phyloP scores from a whole-genome alignment of 805 yeast species.

The Saitoella complicata region DNA sequence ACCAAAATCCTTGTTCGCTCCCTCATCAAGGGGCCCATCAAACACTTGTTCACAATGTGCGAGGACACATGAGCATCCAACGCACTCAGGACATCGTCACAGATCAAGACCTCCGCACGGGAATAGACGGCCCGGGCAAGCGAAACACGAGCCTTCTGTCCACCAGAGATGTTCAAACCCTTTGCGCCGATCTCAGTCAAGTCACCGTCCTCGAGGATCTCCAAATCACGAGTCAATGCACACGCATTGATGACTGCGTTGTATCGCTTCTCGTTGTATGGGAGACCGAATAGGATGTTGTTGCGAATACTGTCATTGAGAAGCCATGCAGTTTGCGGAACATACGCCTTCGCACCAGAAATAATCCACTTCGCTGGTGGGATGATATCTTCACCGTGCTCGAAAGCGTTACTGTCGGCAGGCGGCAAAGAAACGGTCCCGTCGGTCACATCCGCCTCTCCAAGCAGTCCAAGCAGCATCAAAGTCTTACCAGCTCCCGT shows the following conservation, averaged over 20 bases:
- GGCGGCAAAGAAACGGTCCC: conserved; percentile 55
- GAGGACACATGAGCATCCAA: conserved; percentile 78
- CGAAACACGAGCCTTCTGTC: conserved; percentile 76
- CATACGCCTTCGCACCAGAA: conserved; percentile 60
- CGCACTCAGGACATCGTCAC: conserved; percentile 77
- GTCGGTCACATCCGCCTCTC: conserved; percentile 44
- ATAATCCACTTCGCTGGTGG: conserved; percentile 20
- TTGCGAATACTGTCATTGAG: conserved; percentile 61
- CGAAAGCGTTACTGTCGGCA: not conserved
- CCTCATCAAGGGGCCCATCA: conserved; percentile 62
- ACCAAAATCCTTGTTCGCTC: conserved; percentile 68
- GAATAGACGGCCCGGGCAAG: conserved; percentile 74
- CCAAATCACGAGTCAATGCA: conserved; percentile 60
- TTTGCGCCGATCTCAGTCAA: conserved; percentile 77
- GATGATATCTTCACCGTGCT: not conserved
- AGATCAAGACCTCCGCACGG: conserved; percentile 46
- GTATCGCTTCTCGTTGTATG: conserved; percentile 49
- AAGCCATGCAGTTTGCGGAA: conserved; percentile 76
- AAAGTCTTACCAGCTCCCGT: conserved; percentile 84
- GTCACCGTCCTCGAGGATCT: conserved; percentile 64
- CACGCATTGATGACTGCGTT: conserved; percentile 58
- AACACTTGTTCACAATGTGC: conserved; percentile 72
- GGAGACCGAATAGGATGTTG: conserved; percentile 51
- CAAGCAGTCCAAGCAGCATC: conserved; percentile 57
- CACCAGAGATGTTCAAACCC: conserved; percentile 76